These are phyloP conservation scores for Diaporthe vexans DNA, from an alignment of 2,329 filamentous ascomycete species.

Conservation along the genomic window DNA sequence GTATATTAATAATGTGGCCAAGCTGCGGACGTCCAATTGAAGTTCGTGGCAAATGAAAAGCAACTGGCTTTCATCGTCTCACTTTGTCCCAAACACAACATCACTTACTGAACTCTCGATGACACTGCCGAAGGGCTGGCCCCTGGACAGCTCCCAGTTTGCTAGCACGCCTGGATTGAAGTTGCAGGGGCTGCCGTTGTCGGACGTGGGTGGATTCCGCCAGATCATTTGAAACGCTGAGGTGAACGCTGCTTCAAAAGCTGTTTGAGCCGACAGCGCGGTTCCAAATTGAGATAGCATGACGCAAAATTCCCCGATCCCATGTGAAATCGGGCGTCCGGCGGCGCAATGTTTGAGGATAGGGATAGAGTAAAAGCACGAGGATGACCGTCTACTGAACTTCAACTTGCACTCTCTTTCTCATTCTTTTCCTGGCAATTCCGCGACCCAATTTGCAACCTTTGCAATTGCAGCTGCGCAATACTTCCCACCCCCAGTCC, in stretches of 20 bases:
- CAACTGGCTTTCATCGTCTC: too few relatives aligned
- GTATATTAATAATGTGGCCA: too few relatives aligned
- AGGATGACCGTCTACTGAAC: not conserved
- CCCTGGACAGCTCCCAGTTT: not conserved
- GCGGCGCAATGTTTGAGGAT: not conserved
- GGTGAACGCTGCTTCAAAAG: conserved; percentile 21
- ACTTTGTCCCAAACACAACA: not conserved
- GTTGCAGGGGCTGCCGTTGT: not conserved
- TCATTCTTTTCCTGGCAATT: not conserved
- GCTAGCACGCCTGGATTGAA: not conserved
- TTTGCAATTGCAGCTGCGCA: too few relatives aligned
- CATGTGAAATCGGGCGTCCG: not conserved
- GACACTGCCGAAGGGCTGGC: too few relatives aligned
- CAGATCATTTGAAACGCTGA: conserved; percentile 9
- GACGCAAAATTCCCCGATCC: not conserved
- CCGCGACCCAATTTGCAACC: fast-evolving
- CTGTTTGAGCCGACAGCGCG: conserved; percentile 12
- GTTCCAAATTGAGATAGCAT: not conserved
- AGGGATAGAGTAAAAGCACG: not conserved
- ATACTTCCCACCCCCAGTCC: too few relatives aligned
- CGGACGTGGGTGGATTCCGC: conserved; percentile 13
- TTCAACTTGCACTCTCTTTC: not conserved
- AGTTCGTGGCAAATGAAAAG: too few relatives aligned
- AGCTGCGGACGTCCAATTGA: too few relatives aligned
- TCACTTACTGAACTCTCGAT: not conserved